phyloP scores from a whole-genome alignment of 495 filamentous ascomycete species.

The Penicillium crystallinum region DNA sequence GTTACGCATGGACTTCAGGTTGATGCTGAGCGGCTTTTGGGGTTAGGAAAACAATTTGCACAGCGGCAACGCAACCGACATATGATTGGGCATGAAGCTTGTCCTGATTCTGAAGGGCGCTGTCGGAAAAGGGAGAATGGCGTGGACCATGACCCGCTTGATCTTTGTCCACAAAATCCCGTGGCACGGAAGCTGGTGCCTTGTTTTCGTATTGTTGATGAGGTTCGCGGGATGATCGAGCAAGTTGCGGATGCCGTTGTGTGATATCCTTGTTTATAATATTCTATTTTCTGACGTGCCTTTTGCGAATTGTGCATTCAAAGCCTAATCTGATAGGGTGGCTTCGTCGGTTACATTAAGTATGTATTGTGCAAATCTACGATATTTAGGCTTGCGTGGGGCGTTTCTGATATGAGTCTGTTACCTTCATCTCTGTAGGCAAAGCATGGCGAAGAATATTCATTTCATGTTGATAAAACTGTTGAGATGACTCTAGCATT shows the following conservation, averaged over 20 bases:
- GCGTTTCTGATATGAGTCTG: too few species aligned
- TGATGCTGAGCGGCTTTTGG: constrained; percentile 14
- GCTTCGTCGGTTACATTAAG: too few species aligned
- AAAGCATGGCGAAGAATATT: background rate
- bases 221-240: constrained; percentile 22
- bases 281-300: too few species aligned
- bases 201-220: constrained; percentile 27
- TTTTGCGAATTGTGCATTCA: too few species aligned
- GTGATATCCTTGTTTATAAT: constrained; percentile 9
- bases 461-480: too few species aligned
- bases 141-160: constrained; percentile 19
- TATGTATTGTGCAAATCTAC: too few species aligned
- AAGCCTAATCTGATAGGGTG: too few species aligned
- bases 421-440: too few species aligned
- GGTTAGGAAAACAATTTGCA: constrained; percentile 15
- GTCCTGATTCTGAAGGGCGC: constrained; percentile 14
- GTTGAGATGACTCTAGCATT: too few species aligned
- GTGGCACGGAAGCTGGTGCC: constrained; percentile 16
- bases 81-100: constrained; percentile 21
- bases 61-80: constrained; percentile 23
- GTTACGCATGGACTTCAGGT: constrained; percentile 17
- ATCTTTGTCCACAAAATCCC: constrained; percentile 23
- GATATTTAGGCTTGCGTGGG: too few species aligned
- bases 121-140: constrained; percentile 20
- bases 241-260: constrained; percentile 15